A percentile compares a stretch with the other conserved stretches of the same genome.
These are phyloP conservation scores for Dichomitus squalens DNA, from an alignment of 1,284 basidiomycete species.

Conservation along the genomic window DNA sequence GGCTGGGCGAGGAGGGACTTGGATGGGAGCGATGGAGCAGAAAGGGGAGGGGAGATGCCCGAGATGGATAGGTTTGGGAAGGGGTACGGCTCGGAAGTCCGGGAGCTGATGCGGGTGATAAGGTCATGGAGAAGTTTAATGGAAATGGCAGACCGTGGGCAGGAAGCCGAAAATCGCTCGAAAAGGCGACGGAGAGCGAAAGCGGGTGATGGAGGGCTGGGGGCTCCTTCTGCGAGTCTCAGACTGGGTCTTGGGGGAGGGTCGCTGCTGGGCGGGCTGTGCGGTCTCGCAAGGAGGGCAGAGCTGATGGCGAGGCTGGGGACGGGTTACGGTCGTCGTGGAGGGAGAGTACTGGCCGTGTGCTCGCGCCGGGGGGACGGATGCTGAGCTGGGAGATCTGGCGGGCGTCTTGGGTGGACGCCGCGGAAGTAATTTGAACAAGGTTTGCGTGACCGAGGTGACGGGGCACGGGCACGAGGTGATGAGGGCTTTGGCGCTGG, in stretches of 20 bases:
- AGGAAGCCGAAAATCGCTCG: not conserved
- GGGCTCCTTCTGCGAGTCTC: not conserved
- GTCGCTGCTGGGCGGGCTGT: not conserved
- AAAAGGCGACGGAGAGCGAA: not conserved
- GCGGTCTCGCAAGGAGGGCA: not conserved
- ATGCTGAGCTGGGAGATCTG: slow-evolving; percentile 6
- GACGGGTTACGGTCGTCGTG: not conserved
- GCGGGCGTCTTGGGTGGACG: slow-evolving; percentile 4
- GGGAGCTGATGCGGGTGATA: slow-evolving; percentile 25
- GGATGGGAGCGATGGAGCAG: slow-evolving; percentile 18
- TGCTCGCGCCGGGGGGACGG: no score
- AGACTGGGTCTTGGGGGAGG: not conserved
- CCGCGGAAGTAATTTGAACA: slow-evolving; percentile 25
- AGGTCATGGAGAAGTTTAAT: slow-evolving; percentile 15
- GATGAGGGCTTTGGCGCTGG: slow-evolving; percentile 7
- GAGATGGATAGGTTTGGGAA: slow-evolving; percentile 17
- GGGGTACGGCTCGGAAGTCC: slow-evolving; percentile 11
- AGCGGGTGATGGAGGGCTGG: slow-evolving; percentile 1
- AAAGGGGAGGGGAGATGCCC: slow-evolving; percentile 17
- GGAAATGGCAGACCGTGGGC: slow-evolving; percentile 3
- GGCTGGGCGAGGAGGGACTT: slow-evolving; percentile 15
- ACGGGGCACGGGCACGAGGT: slow-evolving; percentile 23
- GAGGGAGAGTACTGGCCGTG: no score
- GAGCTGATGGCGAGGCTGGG: not conserved
- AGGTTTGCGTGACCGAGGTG: slow-evolving; percentile 23